Evolutionary conservation across 371 early-diverging fungal species (phyloP), one percentile per base, ranked within the genome.

Genomic region (Haplosporangium sp.): DNA sequence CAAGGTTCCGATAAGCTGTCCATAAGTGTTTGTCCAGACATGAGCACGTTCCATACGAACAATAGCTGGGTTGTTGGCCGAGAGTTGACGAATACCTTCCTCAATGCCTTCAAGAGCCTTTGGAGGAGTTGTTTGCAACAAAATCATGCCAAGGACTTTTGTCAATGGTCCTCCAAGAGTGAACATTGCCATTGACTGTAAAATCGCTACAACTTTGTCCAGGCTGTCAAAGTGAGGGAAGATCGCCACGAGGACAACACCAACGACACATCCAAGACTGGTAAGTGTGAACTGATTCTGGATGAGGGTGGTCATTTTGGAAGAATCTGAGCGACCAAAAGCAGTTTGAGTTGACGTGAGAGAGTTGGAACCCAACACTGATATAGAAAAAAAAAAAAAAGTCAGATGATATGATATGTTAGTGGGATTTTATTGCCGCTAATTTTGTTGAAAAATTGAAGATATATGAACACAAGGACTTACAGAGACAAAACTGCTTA

Each of bases 11-110:
- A 91, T 85, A 59, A 86, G 78, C 72, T 89, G 87, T 15, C 88
- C 88, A 68, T 87, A 87, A 0, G 90, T 88, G 61, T 89, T 91
- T 67, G 88, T 88, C 91, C 91, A 91, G 58, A 90, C 87, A 84
- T 91, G 91, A 2, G 88, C 82, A 3, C 86, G 69, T 35, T 87
- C 86, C 17, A 90, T 72, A 38, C 85, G 71, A 11, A 87, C 4
- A 11, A 91, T 85, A 59, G 83, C 74, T 47, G 88, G 84, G 65
- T 91, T 83, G 52, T 86, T 34, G 69, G 85, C 61, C 78, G 86
- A 86, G 7, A 81, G 63, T 37, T 84, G 83, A 17, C 83, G 78
- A 13, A 84, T 53, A 7, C 70, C 67, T 1, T 72, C 83, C 47
- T 84, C 84, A 4, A 84, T 65, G 27, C 67, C 55, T 17, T 66